Percentiles rank a stretch among this genome's conserved stretches.
These are phyloP conservation scores for Chimonanthus salicifolius DNA, from an alignment of 164 flowering plant species.

Conservation along the genomic window DNA sequence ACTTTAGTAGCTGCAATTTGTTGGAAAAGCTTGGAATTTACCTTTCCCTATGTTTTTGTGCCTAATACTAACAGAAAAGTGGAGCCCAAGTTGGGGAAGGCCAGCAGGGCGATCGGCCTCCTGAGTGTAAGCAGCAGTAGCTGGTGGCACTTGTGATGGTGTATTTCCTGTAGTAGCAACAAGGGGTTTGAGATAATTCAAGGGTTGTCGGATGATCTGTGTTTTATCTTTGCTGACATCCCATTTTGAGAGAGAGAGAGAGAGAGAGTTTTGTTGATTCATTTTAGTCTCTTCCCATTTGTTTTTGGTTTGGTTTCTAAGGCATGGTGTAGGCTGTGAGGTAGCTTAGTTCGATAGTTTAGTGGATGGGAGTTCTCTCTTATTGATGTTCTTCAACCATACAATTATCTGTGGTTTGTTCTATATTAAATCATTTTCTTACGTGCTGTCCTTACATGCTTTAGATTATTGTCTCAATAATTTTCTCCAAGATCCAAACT, in stretches of 20 bases:
- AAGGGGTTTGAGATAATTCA: background rate
- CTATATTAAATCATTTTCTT: background rate
- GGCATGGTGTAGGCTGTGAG: background rate
- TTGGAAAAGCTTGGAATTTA: background rate
- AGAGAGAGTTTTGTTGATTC: constrained; percentile 12
- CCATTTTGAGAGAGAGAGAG: constrained; percentile 5
- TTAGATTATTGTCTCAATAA: background rate
- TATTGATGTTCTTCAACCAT: background rate
- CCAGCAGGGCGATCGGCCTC: constrained; percentile 22
- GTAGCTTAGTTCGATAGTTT: background rate
- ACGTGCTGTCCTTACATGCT: background rate
- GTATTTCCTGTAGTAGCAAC: background rate
- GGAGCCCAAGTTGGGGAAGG: constrained; percentile 36
- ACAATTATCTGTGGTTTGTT: background rate
- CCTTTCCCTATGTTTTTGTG: background rate
- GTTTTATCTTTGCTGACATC: background rate
- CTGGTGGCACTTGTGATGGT: background rate
- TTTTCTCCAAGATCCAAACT: no score
- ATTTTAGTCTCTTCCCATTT: background rate
- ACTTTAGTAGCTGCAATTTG: background rate
- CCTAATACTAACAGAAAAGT: constrained; percentile 34
- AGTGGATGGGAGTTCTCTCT: background rate
- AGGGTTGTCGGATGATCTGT: background rate
- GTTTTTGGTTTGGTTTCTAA: background rate
- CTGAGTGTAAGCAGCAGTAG: constrained; percentile 40